phyloP scores from a whole-genome alignment of 306 rosid genomes.

The Mimosa pudica region DNA sequence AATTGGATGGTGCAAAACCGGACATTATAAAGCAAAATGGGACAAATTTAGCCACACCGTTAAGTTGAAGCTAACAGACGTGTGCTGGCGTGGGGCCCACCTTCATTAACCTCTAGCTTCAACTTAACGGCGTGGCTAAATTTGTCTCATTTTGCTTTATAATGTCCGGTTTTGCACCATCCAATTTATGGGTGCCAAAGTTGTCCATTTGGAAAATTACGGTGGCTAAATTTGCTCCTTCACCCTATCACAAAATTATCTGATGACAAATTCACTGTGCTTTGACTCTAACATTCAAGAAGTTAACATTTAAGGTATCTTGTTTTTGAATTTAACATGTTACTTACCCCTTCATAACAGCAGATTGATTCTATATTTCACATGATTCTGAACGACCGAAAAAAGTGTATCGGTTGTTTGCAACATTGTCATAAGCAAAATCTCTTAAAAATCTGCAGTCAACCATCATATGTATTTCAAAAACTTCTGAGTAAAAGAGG shows the following conservation, averaged over 20 bases:
- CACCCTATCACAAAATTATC: conserved; percentile 4
- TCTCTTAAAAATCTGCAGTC: conserved; percentile 73
- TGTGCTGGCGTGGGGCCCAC: too few species aligned
- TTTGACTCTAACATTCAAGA: neutral
- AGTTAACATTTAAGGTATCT: neutral
- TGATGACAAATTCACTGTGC: conserved; percentile 23
- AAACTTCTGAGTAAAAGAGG: conserved; percentile 22
- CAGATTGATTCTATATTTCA: conserved; percentile 53
- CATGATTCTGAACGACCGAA: conserved; percentile 92
- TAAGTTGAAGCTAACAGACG: too few species aligned
- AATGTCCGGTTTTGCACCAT: too few species aligned
- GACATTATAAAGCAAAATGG: too few species aligned
- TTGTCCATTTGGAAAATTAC: too few species aligned
- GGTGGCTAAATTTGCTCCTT: too few species aligned
- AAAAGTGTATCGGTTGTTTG: conserved; percentile 79
- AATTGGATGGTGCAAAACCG: too few species aligned
- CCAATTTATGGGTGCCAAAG: too few species aligned
- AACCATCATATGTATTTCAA: conserved; percentile 18
- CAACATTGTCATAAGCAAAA: conserved; percentile 82
- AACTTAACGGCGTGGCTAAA: too few species aligned
- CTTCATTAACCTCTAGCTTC: too few species aligned
- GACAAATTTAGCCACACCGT: too few species aligned
- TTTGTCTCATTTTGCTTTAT: too few species aligned
- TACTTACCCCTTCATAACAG: conserved; percentile 13
- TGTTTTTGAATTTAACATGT: conserved; percentile 15